Percentiles rank a stretch among this genome's conserved stretches.
These are phyloP conservation scores for Fusarium incarnatum DNA, from an alignment of 2,329 filamentous ascomycete genomes.

Conservation along the genomic window DNA sequence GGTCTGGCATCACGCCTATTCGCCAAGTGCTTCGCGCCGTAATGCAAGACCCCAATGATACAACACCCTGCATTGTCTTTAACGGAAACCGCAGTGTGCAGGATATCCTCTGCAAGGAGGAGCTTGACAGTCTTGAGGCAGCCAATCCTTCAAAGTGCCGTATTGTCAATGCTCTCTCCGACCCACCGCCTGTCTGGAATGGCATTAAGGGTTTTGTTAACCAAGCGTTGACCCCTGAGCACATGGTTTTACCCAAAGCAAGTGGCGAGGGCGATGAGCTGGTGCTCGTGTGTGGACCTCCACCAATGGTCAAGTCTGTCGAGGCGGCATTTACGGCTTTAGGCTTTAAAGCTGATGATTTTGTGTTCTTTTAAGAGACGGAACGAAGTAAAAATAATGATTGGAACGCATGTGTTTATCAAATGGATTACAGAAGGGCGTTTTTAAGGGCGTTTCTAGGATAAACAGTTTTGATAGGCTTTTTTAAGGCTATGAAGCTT, in stretches of 20 bases:
- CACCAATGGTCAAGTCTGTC: slow-evolving; percentile 76
- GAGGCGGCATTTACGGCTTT: slow-evolving; percentile 63
- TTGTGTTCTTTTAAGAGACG: slow-evolving; percentile 45
- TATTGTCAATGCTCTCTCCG: slow-evolving; percentile 76
- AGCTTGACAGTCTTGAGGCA: slow-evolving; percentile 73
- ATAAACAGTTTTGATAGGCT: slow-evolving; percentile 5
- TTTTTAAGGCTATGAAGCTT: not conserved
- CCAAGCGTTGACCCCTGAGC: slow-evolving; percentile 68
- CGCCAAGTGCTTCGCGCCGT: slow-evolving; percentile 84
- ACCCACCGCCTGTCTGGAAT: slow-evolving; percentile 72
- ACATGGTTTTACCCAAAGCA: slow-evolving; percentile 59
- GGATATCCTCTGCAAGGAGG: slow-evolving; percentile 83
- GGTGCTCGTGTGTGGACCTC: slow-evolving; percentile 84
- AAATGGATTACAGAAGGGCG: not conserved
- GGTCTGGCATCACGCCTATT: slow-evolving; percentile 92
- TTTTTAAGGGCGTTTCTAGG: slow-evolving; percentile 1
- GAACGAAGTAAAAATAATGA: not conserved
- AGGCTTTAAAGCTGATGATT: slow-evolving; percentile 67
- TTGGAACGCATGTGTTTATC: not conserved
- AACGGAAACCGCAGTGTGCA: slow-evolving; percentile 81
- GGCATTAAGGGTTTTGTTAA: slow-evolving; percentile 77
- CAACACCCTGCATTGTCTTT: slow-evolving; percentile 77
- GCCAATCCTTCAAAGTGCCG: slow-evolving; percentile 68
- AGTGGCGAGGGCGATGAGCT: slow-evolving; percentile 62
- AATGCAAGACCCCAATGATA: slow-evolving; percentile 64